Percentiles rank a stretch among this genome's conserved stretches.
These are phyloP conservation scores for Xylariales sp. DNA, from an alignment of 2,329 filamentous ascomycete genomes.

Conservation along the genomic window DNA sequence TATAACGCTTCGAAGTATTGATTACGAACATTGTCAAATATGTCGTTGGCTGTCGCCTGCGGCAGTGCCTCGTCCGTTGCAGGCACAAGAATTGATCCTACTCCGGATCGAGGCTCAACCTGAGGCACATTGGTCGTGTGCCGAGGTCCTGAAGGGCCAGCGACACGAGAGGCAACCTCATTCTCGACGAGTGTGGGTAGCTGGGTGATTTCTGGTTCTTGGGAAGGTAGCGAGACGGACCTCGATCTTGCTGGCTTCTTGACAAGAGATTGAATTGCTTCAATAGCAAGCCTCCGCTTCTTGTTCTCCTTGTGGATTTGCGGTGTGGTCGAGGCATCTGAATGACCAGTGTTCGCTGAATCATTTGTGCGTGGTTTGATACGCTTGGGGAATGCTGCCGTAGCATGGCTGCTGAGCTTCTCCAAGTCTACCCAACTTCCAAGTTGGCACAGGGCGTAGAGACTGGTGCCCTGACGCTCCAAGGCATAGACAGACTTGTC, in stretches of 20 bases:
- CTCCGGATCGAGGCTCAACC: too few species aligned
- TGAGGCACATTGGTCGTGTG: too few species aligned
- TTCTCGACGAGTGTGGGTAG: constrained; percentile 10
- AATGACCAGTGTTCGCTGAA: constrained; percentile 14
- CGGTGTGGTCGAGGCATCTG: constrained; percentile 34
- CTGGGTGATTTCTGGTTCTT: constrained; percentile 10
- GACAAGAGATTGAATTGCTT: constrained; percentile 58
- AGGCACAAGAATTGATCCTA: constrained; percentile 8
- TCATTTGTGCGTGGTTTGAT: constrained; percentile 26
- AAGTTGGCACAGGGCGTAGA: constrained; percentile 66
- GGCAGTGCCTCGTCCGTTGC: constrained; percentile 16
- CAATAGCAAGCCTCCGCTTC: constrained; percentile 55
- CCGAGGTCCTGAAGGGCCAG: background rate
- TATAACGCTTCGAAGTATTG: constrained; percentile 59
- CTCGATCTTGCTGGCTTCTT: constrained; percentile 45
- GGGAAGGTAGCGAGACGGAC: constrained; percentile 31
- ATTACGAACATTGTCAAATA: constrained; percentile 53
- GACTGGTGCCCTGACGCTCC: constrained; percentile 57
- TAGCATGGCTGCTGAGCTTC: constrained; percentile 46
- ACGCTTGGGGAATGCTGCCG: constrained; percentile 34
- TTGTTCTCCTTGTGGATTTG: constrained; percentile 46
- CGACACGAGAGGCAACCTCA: constrained; percentile 11
- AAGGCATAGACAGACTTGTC: constrained; percentile 53
- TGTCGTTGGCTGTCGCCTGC: constrained; percentile 42
- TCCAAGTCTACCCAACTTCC: constrained; percentile 61